phyloP scores from a whole-genome alignment of 768 basidiomycete species.

The Trametes gibbosa region DNA sequence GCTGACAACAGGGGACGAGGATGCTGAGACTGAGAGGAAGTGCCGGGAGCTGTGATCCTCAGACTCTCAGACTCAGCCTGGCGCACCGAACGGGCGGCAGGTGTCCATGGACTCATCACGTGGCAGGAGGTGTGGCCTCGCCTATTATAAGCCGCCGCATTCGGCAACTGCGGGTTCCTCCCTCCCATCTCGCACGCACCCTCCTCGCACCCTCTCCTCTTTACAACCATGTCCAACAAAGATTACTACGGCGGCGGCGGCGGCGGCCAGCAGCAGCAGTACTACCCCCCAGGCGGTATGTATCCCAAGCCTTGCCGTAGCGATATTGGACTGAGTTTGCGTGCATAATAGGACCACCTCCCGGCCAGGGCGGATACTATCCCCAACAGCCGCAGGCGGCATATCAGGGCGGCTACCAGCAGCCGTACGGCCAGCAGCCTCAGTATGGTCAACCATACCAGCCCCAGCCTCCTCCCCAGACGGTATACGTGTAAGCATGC shows the following conservation, averaged over 20 bases:
- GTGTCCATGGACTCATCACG: background rate
- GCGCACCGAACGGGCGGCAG: conserved; percentile 5
- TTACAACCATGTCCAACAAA: conserved; percentile 52
- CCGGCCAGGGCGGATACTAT: conserved; percentile 66
- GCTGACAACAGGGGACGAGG: background rate
- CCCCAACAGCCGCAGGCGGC: conserved; percentile 72
- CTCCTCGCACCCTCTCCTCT: background rate
- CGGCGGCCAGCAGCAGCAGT: conserved; percentile 43
- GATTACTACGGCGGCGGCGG: conserved; percentile 58
- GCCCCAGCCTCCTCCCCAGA: conserved; percentile 72
- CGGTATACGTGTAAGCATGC: conserved; percentile 72
- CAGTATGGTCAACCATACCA: conserved; percentile 38
- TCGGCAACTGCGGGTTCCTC: conserved; percentile 4
- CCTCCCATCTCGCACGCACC: background rate
- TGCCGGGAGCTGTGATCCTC: background rate
- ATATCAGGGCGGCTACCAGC: conserved; percentile 47
- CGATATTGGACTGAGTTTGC: conserved; percentile 20
- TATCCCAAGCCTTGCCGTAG: background rate
- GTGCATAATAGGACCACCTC: conserved; percentile 43
- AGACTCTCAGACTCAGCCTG: too few relatives aligned
- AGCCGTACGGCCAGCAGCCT: conserved; percentile 40
- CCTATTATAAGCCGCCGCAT: conserved; percentile 8
- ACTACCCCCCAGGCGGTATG: conserved; percentile 54
- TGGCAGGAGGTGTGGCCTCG: conserved; percentile 1
- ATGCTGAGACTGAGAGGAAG: background rate